Evolutionary conservation across 768 basidiomycete genomes (phyloP).

Genomic region (Obba rivulosa): DNA sequence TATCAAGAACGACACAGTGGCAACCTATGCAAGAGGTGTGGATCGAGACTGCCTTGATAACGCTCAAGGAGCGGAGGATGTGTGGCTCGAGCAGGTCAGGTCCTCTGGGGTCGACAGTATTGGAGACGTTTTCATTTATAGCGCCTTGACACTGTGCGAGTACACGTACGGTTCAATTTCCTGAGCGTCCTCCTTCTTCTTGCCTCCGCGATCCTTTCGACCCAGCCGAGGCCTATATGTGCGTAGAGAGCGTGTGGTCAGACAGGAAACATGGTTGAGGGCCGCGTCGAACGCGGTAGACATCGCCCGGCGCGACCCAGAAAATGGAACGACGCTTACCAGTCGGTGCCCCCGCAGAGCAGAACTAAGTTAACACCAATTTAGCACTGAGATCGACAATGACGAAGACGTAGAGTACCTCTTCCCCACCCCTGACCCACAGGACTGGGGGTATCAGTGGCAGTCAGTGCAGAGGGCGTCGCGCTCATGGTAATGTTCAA

Average conservation of each 20-base stretch:
- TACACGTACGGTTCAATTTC: conserved; percentile 23
- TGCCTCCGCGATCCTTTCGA: conserved; percentile 60
- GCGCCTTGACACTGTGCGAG: neutral
- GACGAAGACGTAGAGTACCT: conserved; percentile 6
- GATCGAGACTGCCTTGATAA: conserved; percentile 66
- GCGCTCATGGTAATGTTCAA: no score
- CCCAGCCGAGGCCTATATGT: conserved; percentile 70
- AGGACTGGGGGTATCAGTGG: conserved; percentile 5
- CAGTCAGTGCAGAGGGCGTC: neutral
- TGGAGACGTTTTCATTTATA: no score
- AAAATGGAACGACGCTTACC: conserved; percentile 44
- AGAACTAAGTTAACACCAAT: conserved; percentile 43
- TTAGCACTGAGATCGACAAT: conserved; percentile 1
- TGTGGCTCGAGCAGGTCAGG: conserved; percentile 86
- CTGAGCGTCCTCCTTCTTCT: conserved; percentile 37
- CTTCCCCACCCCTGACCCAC: conserved; percentile 14
- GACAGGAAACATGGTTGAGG: neutral
- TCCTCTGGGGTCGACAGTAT: conserved; percentile 31
- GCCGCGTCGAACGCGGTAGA: conserved; percentile 8
- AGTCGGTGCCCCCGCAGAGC: conserved; percentile 84
- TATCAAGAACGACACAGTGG: conserved; percentile 71
- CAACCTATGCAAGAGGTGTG: conserved; percentile 75
- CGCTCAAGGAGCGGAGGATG: conserved; percentile 83
- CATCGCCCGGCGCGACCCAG: conserved; percentile 7
- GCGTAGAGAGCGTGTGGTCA: conserved; percentile 9